Conservation (phyloP, 371 early-diverging fungal genomes). For the Lichtheimia hyalospora region DNA sequence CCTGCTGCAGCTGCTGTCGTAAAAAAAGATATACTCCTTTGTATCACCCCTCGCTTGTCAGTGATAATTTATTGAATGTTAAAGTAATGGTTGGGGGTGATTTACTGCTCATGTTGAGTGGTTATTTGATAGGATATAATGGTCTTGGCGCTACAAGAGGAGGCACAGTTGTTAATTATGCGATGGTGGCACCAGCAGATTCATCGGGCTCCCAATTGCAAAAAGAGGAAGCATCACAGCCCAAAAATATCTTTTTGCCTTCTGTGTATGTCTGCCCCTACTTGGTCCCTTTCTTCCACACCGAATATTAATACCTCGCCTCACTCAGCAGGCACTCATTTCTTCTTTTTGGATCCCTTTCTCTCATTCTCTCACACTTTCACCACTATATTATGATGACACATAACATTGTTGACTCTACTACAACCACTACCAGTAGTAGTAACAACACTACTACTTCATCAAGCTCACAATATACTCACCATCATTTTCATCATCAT, state of each 20-base stretch:
- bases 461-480: background rate
- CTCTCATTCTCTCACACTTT: background rate
- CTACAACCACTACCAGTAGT: background rate
- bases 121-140: too few species aligned
- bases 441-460: background rate
- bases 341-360: background rate
- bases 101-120: too few species aligned
- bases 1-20: too few species aligned
- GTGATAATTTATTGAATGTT: too few species aligned
- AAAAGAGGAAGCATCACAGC: background rate
- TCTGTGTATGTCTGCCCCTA: slow-evolving; percentile 1
- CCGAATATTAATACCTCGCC: slow-evolving; percentile 1
- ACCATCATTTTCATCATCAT: slow-evolving; percentile 1
- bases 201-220: too few species aligned
- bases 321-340: background rate
- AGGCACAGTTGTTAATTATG: too few species aligned
- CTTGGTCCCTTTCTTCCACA: slow-evolving; percentile 2
- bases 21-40: too few species aligned
- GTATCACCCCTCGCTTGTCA: too few species aligned
- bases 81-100: too few species aligned
- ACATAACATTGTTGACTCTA: background rate
- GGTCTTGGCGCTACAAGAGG: too few species aligned
- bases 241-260: slow-evolving; percentile 4
- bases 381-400: background rate
- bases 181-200: too few species aligned